These are phyloP conservation scores for Didymella exigua DNA, from an alignment of 2,329 filamentous ascomycete genomes.

Conservation along the genomic window DNA sequence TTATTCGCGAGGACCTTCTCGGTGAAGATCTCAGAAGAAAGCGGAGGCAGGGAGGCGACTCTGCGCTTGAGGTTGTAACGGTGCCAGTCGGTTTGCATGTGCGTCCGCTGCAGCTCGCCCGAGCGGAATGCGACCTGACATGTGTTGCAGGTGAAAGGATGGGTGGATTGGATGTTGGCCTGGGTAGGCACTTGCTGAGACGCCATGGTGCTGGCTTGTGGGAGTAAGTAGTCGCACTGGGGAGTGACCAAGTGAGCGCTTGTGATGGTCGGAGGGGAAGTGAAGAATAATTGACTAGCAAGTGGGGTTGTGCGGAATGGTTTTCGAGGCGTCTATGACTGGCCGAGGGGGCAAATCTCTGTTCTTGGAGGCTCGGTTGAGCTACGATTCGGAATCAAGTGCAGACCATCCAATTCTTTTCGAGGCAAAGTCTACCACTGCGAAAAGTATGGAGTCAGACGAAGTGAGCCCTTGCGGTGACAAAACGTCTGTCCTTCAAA, in stretches of 20 bases:
- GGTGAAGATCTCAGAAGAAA: slow-evolving; percentile 89
- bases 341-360: slow-evolving; percentile 28
- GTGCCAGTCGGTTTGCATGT: slow-evolving; percentile 99
- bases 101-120: slow-evolving; percentile 87
- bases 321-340: slow-evolving; percentile 29
- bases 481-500: slow-evolving; percentile 20
- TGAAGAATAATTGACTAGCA: slow-evolving; percentile 28
- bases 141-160: slow-evolving; percentile 97
- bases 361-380: slow-evolving; percentile 3
- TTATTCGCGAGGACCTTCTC: slow-evolving; percentile 95
- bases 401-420: slow-evolving; percentile 5
- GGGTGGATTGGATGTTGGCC: slow-evolving; percentile 51
- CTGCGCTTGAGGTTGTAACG: slow-evolving; percentile 96
- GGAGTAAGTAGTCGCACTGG: background rate
- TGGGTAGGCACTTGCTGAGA: slow-evolving; percentile 40
- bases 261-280: slow-evolving; percentile 12
- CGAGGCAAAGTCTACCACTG: slow-evolving; percentile 2
- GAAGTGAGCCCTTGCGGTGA: slow-evolving; percentile 12
- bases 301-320: slow-evolving; percentile 34
- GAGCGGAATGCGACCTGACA: slow-evolving; percentile 96
- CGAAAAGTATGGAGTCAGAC: slow-evolving; percentile 13
- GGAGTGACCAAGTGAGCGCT: slow-evolving; percentile 11
- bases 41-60: slow-evolving; percentile 86
- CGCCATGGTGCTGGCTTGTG: slow-evolving; percentile 37
- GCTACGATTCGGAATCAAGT: slow-evolving; percentile 18